Conservation (phyloP, 106 monocot genomes). For the Acorus gramineus region DNA sequence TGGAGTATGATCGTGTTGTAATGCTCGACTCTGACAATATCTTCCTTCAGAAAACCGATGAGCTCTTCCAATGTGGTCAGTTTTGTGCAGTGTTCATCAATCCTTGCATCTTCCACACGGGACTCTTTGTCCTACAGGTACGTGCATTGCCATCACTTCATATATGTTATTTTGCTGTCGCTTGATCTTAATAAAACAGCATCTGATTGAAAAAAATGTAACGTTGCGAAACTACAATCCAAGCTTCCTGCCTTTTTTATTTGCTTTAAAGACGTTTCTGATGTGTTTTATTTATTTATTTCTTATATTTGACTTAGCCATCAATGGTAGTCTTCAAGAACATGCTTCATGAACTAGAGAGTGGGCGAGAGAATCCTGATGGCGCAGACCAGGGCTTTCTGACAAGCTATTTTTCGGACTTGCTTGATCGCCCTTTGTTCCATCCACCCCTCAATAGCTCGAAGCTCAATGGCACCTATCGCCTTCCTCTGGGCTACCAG, state of each 20-base stretch:
- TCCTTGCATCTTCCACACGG: slow-evolving; percentile 95
- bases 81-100: slow-evolving; percentile 95
- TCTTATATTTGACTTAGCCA: slow-evolving; percentile 30
- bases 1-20: slow-evolving; percentile 82
- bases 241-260: too few species aligned
- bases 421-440: slow-evolving; percentile 79
- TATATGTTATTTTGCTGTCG: too few species aligned
- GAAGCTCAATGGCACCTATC: slow-evolving; percentile 64
- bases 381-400: slow-evolving; percentile 96
- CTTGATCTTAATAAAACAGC: too few species aligned
- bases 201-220: too few species aligned
- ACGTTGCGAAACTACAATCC: too few species aligned
- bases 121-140: slow-evolving; percentile 90
- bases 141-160: too few species aligned
- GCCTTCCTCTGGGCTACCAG: slow-evolving; percentile 88
- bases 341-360: slow-evolving; percentile 85
- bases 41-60: slow-evolving; percentile 82
- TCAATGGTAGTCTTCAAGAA: slow-evolving; percentile 61
- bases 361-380: slow-evolving; percentile 59
- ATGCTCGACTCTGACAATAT: slow-evolving; percentile 97
- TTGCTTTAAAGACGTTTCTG: too few species aligned
- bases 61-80: slow-evolving; percentile 95
- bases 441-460: slow-evolving; percentile 67
- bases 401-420: slow-evolving; percentile 67
- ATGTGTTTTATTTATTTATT: not conserved